phyloP scores from a whole-genome alignment of 345 rosid species.

The Populus alba region DNA sequence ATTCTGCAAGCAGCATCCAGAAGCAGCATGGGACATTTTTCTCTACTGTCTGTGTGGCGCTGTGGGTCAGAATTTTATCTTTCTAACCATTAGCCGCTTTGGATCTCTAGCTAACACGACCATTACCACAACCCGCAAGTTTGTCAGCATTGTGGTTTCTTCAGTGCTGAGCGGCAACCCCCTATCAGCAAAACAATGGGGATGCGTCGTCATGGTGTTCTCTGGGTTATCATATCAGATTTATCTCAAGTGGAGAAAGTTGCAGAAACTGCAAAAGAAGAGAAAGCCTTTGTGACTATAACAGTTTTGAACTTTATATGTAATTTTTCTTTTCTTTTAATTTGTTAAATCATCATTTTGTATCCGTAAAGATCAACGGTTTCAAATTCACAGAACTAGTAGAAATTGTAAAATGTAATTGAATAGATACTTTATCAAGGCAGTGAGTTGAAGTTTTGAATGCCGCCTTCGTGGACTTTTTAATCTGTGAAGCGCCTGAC shows the following conservation, averaged over 20 bases:
- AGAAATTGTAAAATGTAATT: not conserved
- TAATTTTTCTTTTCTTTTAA: not conserved
- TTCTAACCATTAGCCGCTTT: slow-evolving; percentile 84
- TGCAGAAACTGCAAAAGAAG: slow-evolving; percentile 74
- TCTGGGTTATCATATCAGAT: slow-evolving; percentile 93
- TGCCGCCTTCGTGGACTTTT: not conserved
- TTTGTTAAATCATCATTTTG: not conserved
- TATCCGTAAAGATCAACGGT: not conserved
- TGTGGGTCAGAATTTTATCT: slow-evolving; percentile 94
- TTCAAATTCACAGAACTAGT: not conserved
- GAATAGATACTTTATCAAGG: not conserved
- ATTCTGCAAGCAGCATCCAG: slow-evolving; percentile 85
- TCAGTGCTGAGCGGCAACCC: slow-evolving; percentile 89
- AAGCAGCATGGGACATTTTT: slow-evolving; percentile 86
- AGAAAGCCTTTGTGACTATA: slow-evolving; percentile 46
- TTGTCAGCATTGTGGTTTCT: slow-evolving; percentile 86
- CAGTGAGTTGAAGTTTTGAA: too few species aligned
- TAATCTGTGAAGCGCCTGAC: not conserved
- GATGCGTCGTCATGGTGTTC: slow-evolving; percentile 85
- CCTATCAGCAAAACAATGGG: slow-evolving; percentile 83
- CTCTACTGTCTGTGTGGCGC: slow-evolving; percentile 89
- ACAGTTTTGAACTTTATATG: slow-evolving; percentile 5
- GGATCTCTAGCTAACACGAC: slow-evolving; percentile 95
- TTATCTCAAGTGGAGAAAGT: slow-evolving; percentile 79
- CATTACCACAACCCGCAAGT: slow-evolving; percentile 89